Evolutionary conservation across 371 early-diverging fungal species (phyloP), one percentile per base, ranked within the genome.

Genomic region (Dipsacomyces acuminosporus): DNA sequence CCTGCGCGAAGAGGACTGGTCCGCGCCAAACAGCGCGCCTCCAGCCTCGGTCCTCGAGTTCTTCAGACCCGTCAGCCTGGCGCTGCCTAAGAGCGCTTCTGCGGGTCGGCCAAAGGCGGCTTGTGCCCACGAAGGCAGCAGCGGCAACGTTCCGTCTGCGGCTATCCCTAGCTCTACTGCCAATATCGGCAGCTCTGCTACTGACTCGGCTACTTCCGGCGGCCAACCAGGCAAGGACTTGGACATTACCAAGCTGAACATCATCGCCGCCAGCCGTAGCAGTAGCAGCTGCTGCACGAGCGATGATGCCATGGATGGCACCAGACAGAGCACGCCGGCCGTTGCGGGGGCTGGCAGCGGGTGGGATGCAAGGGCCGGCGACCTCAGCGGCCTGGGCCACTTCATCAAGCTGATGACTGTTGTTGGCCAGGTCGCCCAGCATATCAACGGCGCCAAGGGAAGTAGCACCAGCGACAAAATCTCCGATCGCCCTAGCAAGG

Each of bases 341-440:
- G 35, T 48, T 15, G 25, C 46, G 8, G 38, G 38, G 15, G n/a
- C 8, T n/a, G 17, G 38, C 25, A 24, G 43, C 17, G 66, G 45
- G 22, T 64, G 70, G 70, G 42, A 51, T 17, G 26, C 43, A 17
- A 59, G 56, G 2, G 51, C 54, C 19, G 45, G 47, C 23, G 70
- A 71, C 17, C 35, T 51, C 2, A 57, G 61, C 51, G 51, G 41
- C 4, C 48, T 71, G 34, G 54, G 62, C 30, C 56, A 61, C 24
- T 71, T 67, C 53, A 50, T 71, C 54, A 71, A 71, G 54, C 62
- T 71, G 25, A 67, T 71, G 66, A 38, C 71, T 0, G 69, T 71
- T 17, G 54, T 70, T 2, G 69, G 71, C 13, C 71, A 71, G 44
- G 55, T 71, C 2, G 69, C 71, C 5, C 71, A 71, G 54, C 36